A percentile compares a stretch with the other conserved stretches of the same genome.
phyloP scores from a whole-genome alignment of 78 protist species.

The Trichosphaerium sp. region DNA sequence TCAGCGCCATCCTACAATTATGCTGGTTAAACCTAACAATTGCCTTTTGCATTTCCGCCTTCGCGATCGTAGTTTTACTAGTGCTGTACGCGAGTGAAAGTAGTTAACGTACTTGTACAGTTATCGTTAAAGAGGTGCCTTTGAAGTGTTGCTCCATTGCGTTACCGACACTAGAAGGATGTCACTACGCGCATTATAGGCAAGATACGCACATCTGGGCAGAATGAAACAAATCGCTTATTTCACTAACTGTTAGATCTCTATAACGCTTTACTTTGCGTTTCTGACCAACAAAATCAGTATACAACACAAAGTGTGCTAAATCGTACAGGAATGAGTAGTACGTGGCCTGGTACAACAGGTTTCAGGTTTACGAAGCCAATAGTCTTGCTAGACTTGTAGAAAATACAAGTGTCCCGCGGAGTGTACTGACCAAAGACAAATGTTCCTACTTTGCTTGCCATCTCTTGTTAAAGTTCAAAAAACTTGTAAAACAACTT shows the following conservation, averaged over 20 bases:
- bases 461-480: too few species aligned
- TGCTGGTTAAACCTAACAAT: background rate
- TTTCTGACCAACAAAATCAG: constrained; percentile 39
- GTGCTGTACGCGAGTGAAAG: background rate
- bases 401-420: constrained; percentile 24
- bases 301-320: background rate
- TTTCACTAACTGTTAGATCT: constrained; percentile 36
- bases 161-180: background rate
- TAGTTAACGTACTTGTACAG: constrained; percentile 12
- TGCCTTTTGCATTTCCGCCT: too few species aligned
- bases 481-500: too few species aligned
- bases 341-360: constrained; percentile 28
- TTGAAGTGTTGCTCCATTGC: constrained; percentile 12
- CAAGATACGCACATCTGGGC: constrained; percentile 3
- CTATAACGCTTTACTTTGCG: constrained; percentile 31
- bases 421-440: constrained; percentile 21
- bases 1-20: constrained; percentile 51
- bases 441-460: too few species aligned
- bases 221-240: constrained; percentile 30
- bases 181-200: background rate
- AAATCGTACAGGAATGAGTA: background rate
- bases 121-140: constrained; percentile 31
- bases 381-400: constrained; percentile 1
- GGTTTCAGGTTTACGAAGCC: constrained; percentile 50
- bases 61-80: too few species aligned